These are phyloP conservation scores for Coprinellus aureogranulatus DNA, from an alignment of 768 basidiomycete species.

Conservation along the genomic window DNA sequence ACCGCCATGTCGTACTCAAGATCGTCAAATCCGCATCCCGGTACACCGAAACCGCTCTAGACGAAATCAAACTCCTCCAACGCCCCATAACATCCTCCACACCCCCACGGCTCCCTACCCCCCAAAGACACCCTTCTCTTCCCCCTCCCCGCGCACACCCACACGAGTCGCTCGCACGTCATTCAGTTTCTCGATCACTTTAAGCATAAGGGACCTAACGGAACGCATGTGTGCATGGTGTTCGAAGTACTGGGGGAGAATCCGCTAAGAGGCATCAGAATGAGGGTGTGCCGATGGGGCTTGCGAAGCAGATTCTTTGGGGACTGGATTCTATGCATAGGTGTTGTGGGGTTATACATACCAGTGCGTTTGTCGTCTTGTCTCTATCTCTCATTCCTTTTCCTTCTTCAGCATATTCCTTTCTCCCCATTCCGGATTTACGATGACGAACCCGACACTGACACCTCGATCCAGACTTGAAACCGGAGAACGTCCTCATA, in stretches of 20 bases:
- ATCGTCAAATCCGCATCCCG: conserved; percentile 96
- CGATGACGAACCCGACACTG: too few species aligned
- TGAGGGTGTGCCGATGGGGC: conserved; percentile 81
- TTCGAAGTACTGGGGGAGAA: conserved; percentile 99
- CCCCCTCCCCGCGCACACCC: conserved; percentile 60
- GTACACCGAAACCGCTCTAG: conserved; percentile 97
- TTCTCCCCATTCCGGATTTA: too few species aligned
- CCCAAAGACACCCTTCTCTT: conserved; percentile 49
- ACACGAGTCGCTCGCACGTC: conserved; percentile 90
- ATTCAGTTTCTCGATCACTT: conserved; percentile 98
- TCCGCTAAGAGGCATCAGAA: conserved; percentile 94
- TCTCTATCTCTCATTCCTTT: neutral
- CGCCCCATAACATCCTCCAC: conserved; percentile 82
- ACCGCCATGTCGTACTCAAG: conserved; percentile 97
- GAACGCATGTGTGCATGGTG: conserved; percentile 98
- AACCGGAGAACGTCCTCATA: conserved; percentile 97
- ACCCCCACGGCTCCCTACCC: conserved; percentile 50
- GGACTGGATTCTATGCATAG: conserved; percentile 98
- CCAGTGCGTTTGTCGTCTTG: conserved; percentile 55
- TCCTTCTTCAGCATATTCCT: neutral
- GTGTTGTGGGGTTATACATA: conserved; percentile 96
- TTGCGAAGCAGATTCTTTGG: conserved; percentile 92
- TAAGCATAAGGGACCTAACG: conserved; percentile 93
- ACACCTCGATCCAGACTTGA: conserved; percentile 61
- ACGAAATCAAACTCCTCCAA: conserved; percentile 98